Conservation (phyloP, 1,284 basidiomycete species). For the Boletellus dicymbophilus region DNA sequence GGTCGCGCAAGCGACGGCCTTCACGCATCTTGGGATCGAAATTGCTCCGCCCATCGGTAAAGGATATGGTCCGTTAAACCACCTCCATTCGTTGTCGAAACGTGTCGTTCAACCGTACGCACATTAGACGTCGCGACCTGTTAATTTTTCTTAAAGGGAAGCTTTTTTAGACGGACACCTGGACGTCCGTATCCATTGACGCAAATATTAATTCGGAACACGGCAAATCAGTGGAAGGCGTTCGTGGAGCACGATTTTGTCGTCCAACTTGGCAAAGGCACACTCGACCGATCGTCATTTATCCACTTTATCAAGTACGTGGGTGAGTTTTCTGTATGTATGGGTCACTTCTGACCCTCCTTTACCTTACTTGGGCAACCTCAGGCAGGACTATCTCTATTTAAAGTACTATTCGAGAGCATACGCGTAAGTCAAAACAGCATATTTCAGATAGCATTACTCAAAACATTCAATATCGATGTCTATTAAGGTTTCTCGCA, state of each 20-base stretch:
- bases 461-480: no score
- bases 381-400: conserved; percentile 77
- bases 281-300: conserved; percentile 67
- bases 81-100: conserved; percentile 65
- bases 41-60: conserved; percentile 71
- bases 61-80: conserved; percentile 89
- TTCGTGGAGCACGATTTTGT: conserved; percentile 89
- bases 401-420: conserved; percentile 79
- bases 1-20: conserved; percentile 60
- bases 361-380: neutral
- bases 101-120: conserved; percentile 62
- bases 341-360: neutral
- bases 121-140: no score
- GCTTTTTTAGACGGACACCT: conserved; percentile 50
- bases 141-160: no score
- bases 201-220: conserved; percentile 64
- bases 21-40: conserved; percentile 79
- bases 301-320: conserved; percentile 83
- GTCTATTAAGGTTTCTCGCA: conserved; percentile 60
- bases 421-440: conserved; percentile 56
- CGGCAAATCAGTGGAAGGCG: conserved; percentile 62
- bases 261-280: conserved; percentile 70
- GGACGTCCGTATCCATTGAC: conserved; percentile 71
- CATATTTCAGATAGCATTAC: no score
- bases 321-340: neutral